Base-by-base conservation (phyloP, 345 rosid species). In the Eucalyptus shirleyi region DNA sequence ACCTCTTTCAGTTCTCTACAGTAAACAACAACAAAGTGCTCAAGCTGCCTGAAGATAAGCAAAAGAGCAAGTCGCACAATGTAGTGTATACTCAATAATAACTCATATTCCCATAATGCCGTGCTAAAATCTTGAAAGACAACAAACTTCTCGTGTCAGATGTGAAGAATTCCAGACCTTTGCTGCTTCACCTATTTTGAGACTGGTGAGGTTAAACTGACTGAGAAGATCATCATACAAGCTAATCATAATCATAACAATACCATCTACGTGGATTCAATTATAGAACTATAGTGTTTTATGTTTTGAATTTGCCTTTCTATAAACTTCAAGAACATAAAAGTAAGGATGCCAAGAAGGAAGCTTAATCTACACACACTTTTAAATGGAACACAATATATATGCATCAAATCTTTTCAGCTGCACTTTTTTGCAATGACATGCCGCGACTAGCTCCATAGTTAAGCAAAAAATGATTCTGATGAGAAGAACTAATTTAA, bases 1-100 rank as follows among this genome's bases (percentile, higher is more conserved):
- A 97, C 99, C 97, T 94, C 95, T 87, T 95, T 96, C 89, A 97
- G 96, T 93, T 96, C 96, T 93, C 96, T 93, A 93, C 95, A 94
- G 91, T 95, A 96, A 51, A 95, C 96, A 88, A 95, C 92, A 89
- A 95, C 97, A 83, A 95, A 94, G 91, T 97, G 97, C 92, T 96
- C 96, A 23, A 96, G 92, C 87, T 92, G 91, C 95, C 99, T 96
- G 98, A 91, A 93, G 91, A 91, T 55, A 50, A 80, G 89, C 80
- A 42, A 59, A 86, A 85, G 5, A n/a, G 72, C 26, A 24, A 88
- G 45, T 37, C 44, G 77, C 80, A 24, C 83, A 34, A 15, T 37
- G 72, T 14, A 30, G 45, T 44, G 59, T 40, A 60, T 86, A 59
- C 65, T 55, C 40, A 17, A 69, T 69, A 19, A 32, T 69, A 69